Conservation (phyloP, 2,329 filamentous ascomycete genomes). For the Grosmannia penicillata region DNA sequence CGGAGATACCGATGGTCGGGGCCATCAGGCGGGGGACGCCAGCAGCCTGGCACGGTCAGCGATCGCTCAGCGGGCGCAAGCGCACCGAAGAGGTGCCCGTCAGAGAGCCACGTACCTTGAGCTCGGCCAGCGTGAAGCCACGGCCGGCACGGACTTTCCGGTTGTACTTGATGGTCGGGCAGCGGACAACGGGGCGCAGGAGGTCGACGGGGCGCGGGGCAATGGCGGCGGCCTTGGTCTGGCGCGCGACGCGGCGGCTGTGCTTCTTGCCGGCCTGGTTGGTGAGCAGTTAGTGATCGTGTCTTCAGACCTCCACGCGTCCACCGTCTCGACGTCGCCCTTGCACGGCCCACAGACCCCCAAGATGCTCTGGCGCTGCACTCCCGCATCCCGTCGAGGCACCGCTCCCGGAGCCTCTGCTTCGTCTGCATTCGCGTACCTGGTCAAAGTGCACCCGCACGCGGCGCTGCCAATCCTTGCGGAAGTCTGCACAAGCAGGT, state of each 20-base stretch:
- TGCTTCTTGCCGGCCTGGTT: conserved; percentile 94
- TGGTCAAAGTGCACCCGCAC: conserved; percentile 99
- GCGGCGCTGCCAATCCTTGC: conserved; percentile 99
- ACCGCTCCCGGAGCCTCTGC: neutral
- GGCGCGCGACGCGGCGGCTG: conserved; percentile 78
- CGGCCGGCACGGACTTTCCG: conserved; percentile 89
- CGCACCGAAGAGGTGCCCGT: neutral
- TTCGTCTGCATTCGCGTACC: conserved; percentile 40
- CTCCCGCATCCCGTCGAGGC: neutral
- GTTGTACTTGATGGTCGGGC: conserved; percentile 99
- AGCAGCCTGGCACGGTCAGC: conserved; percentile 54
- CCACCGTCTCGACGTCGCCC: too few relatives aligned
- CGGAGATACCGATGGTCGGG: conserved; percentile 89
- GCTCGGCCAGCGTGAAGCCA: conserved; percentile 93
- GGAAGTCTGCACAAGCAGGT: conserved; percentile 69
- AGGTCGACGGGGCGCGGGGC: conserved; percentile 96
- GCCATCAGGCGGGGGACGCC: conserved; percentile 90
- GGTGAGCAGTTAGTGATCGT: too few relatives aligned
- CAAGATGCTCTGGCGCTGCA: neutral
- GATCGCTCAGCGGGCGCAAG: neutral
- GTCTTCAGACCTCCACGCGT: too few relatives aligned
- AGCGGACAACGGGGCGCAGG: conserved; percentile 90
- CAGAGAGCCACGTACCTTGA: conserved; percentile 60
- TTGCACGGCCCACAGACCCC: too few relatives aligned
- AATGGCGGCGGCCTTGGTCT: conserved; percentile 86